Percentiles rank a stretch among this genome's conserved stretches.
These are phyloP conservation scores for Coniferiporia weirii DNA, from an alignment of 1,284 basidiomycete species.

Conservation along the genomic window DNA sequence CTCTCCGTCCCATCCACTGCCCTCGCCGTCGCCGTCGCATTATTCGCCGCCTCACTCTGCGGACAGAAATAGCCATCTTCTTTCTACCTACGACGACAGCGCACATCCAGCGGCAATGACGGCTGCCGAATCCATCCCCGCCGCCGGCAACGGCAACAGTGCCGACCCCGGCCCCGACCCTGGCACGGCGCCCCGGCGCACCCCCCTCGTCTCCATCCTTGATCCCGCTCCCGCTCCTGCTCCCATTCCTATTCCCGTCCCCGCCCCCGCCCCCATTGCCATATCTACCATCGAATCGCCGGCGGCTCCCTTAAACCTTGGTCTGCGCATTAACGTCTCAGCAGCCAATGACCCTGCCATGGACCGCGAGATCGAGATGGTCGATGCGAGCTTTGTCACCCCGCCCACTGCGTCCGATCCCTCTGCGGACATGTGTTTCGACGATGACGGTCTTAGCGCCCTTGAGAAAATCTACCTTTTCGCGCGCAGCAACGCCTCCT, in stretches of 20 bases:
- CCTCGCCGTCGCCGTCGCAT: background rate
- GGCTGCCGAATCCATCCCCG: background rate
- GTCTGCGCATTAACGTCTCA: conserved; percentile 13
- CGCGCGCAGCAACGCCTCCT: conserved; percentile 78
- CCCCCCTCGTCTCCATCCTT: background rate
- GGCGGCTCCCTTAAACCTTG: background rate
- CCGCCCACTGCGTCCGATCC: conserved; percentile 5
- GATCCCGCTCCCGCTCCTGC: background rate
- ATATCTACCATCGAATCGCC: background rate
- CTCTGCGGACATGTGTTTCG: conserved; percentile 48
- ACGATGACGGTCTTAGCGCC: conserved; percentile 73
- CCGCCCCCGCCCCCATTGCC: background rate
- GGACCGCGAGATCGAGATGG: conserved; percentile 27
- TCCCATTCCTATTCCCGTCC: background rate
- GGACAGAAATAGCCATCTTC: conserved; percentile 1
- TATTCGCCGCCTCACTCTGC: background rate
- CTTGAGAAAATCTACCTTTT: conserved; percentile 95
- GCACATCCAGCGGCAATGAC: background rate
- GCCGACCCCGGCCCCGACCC: background rate
- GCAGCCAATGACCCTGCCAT: conserved; percentile 13
- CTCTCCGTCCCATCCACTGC: background rate
- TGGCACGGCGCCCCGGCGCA: too few species aligned
- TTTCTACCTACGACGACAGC: conserved; percentile 1
- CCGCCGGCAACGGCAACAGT: background rate
- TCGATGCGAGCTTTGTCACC: conserved; percentile 14